Conservation (phyloP, 805 yeast species). For the Pichia sporocuriosa region DNA sequence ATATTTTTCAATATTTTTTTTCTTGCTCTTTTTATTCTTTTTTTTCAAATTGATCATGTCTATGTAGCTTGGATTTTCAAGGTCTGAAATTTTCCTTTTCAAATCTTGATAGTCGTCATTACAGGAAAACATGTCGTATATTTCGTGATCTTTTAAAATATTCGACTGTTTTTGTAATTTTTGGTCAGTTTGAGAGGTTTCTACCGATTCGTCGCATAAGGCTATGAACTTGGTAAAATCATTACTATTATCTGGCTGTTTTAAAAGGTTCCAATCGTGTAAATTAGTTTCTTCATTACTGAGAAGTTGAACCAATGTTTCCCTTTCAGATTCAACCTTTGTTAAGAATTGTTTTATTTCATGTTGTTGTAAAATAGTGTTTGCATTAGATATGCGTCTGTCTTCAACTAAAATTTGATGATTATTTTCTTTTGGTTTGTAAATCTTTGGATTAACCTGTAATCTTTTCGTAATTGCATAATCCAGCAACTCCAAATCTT, state of each 20-base stretch:
- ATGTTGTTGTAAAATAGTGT: constrained; percentile 55
- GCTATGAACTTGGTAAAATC: constrained; percentile 1
- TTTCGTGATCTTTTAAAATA: constrained; percentile 13
- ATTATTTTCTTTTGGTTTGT: constrained; percentile 26
- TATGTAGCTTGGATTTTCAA: constrained; percentile 26
- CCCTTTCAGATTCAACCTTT: constrained; percentile 34
- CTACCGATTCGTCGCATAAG: neutral
- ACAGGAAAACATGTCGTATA: constrained; percentile 29
- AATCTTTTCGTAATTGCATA: constrained; percentile 57
- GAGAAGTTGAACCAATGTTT: constrained; percentile 18
- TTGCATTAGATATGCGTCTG: constrained; percentile 40
- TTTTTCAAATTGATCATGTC: constrained; percentile 31
- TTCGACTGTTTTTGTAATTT: neutral
- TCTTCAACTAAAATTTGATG: constrained; percentile 27
- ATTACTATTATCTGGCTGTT: constrained; percentile 14
- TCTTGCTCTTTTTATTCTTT: constrained; percentile 20
- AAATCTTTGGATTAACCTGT: constrained; percentile 51
- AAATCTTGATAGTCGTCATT: constrained; percentile 12
- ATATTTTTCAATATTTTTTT: neutral
- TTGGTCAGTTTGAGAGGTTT: neutral
- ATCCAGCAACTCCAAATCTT: constrained; percentile 71
- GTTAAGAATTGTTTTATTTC: constrained; percentile 51
- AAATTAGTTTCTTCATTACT: constrained; percentile 1
- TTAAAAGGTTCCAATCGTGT: constrained; percentile 14
- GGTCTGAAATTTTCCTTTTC: constrained; percentile 16